These are phyloP conservation scores for Wickerhamiella shivajii DNA, from an alignment of 805 yeast species.

Conservation along the genomic window DNA sequence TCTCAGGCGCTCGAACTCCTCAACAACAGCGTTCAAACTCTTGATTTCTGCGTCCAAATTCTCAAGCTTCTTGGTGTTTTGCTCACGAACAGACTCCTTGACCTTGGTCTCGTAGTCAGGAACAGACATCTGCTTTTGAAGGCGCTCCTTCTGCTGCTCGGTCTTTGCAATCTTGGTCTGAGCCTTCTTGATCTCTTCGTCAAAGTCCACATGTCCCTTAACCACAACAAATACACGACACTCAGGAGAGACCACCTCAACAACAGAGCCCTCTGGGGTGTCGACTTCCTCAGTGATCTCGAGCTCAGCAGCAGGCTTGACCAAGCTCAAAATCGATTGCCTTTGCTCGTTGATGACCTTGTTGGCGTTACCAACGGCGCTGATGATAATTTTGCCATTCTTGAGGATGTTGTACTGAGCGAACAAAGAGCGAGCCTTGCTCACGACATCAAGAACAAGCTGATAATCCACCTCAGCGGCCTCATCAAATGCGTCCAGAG, in stretches of 20 bases:
- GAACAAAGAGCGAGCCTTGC: slow-evolving; percentile 80
- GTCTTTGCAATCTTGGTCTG: slow-evolving; percentile 58
- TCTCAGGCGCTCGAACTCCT: slow-evolving; percentile 43
- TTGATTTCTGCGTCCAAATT: slow-evolving; percentile 74
- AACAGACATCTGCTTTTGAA: slow-evolving; percentile 53
- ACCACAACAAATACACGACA: slow-evolving; percentile 81
- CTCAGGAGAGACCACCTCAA: slow-evolving; percentile 64
- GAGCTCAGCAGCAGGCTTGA: slow-evolving; percentile 75
- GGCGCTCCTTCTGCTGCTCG: slow-evolving; percentile 40
- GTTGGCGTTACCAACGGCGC: slow-evolving; percentile 38
- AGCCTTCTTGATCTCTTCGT: slow-evolving; percentile 77
- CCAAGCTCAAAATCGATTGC: slow-evolving; percentile 77
- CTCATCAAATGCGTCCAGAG: slow-evolving; percentile 41
- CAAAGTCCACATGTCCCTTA: slow-evolving; percentile 88
- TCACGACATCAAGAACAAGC: slow-evolving; percentile 70
- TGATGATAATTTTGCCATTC: slow-evolving; percentile 76
- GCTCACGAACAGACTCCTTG: slow-evolving; percentile 62
- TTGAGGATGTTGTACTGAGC: slow-evolving; percentile 81
- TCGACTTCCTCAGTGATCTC: slow-evolving; percentile 43
- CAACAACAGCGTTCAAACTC: slow-evolving; percentile 75
- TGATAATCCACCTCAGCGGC: slow-evolving; percentile 66
- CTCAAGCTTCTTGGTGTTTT: slow-evolving; percentile 53
- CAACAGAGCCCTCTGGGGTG: slow-evolving; percentile 83
- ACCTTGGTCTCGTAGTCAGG: slow-evolving; percentile 82
- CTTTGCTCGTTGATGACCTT: slow-evolving; percentile 53